Base-by-base conservation (phyloP, 306 rosid genomes). In the Abrus precatorius region DNA sequence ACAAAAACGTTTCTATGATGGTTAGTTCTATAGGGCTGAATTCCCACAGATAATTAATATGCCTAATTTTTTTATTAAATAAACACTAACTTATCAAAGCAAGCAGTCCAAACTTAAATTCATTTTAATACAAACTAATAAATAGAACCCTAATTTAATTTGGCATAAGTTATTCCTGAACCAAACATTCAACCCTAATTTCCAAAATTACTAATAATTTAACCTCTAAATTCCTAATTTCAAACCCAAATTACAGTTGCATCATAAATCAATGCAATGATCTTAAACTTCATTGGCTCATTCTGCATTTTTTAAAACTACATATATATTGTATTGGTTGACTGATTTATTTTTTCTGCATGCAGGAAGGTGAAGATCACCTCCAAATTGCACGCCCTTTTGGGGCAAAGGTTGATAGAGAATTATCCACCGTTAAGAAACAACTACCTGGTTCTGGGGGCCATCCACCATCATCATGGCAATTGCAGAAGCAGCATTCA, bases 291-390 rank as follows among this genome's bases (percentile, higher is more conserved):
- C 40, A 49, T 48, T 48, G 6, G 12, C 54, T 41, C 71, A n/a
- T 63, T 48, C 47, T 52, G 61, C 48, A 33, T 63, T 49, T 20
- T 47, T 28, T 55, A 61, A 11, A 30, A 56, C 55, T 61, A 11
- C 29, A 20, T 45, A 38, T 13, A 48, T 56, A 33, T 66, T 20
- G 33, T 55, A 27, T 47, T 36, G 69, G 61, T 41, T 59, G n/a
- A 48, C 5, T 54, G 38, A 47, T 49, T 32, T 76, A 50, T 62
- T 43, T 53, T 83, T 48, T 65, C 9, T 60, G 55, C 53, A 11
- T 81, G 86, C 91, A 96, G 98, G 93, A 86, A 49, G 84, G 86
- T 79, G 98, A 83, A 72, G 91, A 88, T 83, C 83, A 71, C 72
- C 80, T 85, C 49, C 91, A 61, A 48, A 85, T 77, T 36, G 40